Conservation (phyloP, 164 flowering plant genomes). For the Vitis rotundifolia region DNA sequence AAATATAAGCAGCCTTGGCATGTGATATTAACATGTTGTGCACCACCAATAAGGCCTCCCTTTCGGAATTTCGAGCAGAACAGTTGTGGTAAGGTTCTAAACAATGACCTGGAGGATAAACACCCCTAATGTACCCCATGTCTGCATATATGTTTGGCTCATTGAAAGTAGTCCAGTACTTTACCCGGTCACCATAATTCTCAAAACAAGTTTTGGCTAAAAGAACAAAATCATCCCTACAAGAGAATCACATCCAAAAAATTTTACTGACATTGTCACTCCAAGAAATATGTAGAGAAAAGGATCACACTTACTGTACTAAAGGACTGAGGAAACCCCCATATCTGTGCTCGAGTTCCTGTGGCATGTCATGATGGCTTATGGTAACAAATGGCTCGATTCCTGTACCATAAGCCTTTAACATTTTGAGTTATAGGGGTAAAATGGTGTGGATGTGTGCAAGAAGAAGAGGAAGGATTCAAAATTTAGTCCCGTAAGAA, state of each 20-base stretch:
- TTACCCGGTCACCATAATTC: conserved; percentile 19
- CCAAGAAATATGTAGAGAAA: too few relatives aligned
- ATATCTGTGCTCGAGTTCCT: conserved; percentile 14
- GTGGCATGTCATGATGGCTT: conserved; percentile 10
- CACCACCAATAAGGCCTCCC: conserved; percentile 13
- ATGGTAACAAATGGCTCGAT: conserved; percentile 20
- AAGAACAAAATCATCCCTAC: conserved; percentile 17
- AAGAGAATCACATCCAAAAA: too few relatives aligned
- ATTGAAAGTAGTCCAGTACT: conserved; percentile 23
- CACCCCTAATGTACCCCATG: conserved; percentile 10
- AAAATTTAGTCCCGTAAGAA: too few relatives aligned
- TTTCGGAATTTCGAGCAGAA: conserved; percentile 18
- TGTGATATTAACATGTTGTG: conserved; percentile 23
- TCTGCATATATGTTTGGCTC: conserved; percentile 15
- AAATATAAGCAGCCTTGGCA: conserved; percentile 20
- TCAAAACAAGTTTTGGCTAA: conserved; percentile 18
- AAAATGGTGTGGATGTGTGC: too few relatives aligned
- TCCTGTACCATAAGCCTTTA: conserved; percentile 3
- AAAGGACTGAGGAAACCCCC: conserved; percentile 17
- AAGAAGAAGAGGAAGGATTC: too few relatives aligned
- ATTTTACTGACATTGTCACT: too few relatives aligned
- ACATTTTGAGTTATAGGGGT: too few relatives aligned
- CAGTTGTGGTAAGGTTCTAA: conserved; percentile 18
- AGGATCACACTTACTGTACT: conserved; percentile 9
- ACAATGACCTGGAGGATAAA: conserved; percentile 21